Conservation (phyloP, 2,329 filamentous ascomycete genomes). For the Penicillium hesseltinei region DNA sequence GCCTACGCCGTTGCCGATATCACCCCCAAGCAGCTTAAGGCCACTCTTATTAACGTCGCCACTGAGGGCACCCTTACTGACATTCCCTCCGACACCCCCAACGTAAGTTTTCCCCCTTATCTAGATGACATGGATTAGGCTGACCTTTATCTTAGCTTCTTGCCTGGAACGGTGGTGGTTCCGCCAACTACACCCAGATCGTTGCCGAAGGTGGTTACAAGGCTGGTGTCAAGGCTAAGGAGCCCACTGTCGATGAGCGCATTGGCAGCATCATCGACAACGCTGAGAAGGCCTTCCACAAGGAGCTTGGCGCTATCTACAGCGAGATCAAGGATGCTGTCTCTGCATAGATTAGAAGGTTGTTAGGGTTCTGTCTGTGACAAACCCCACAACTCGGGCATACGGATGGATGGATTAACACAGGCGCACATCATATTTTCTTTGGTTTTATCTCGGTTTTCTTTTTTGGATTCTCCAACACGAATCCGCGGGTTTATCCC, state of each 20-base stretch:
- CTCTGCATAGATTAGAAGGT: constrained; percentile 44
- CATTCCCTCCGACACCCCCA: constrained; percentile 81
- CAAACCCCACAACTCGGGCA: constrained; percentile 18
- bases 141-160: constrained; percentile 59
- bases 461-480: constrained; percentile 17
- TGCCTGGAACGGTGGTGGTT: constrained; percentile 97
- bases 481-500: constrained; percentile 21
- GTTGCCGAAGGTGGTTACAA: constrained; percentile 71
- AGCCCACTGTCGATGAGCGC: constrained; percentile 34
- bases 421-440: constrained; percentile 29
- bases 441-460: constrained; percentile 19
- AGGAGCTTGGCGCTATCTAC: constrained; percentile 50
- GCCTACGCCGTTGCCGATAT: constrained; percentile 86
- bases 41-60: constrained; percentile 76
- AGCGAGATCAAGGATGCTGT: constrained; percentile 44
- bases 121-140: constrained; percentile 2
- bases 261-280: constrained; percentile 46
- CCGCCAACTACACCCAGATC: constrained; percentile 84
- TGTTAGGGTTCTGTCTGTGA: constrained; percentile 22
- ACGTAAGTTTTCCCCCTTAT: constrained; percentile 52
- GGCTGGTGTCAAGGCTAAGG: constrained; percentile 32
- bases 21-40: constrained; percentile 92
- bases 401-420: constrained; percentile 30
- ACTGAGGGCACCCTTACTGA: constrained; percentile 76
- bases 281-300: constrained; percentile 46